phyloP scores from a whole-genome alignment of 139 green algal genomes.

The Chlamydomonas sp. region DNA sequence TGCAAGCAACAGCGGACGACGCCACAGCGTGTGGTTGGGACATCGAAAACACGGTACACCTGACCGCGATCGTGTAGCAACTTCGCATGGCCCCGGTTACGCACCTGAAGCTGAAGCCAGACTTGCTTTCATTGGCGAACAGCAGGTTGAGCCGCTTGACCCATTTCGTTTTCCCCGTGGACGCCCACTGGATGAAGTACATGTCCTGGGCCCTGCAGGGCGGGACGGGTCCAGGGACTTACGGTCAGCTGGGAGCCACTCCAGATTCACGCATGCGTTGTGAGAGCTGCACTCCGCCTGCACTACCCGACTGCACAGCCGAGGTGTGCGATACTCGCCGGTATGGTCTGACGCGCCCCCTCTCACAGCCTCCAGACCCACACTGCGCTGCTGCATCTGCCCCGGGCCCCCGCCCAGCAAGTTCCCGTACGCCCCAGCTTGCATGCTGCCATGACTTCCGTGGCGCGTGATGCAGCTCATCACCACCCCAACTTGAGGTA shows the following conservation, averaged over 20 bases:
- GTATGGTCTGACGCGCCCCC: no score
- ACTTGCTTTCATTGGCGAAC: slow-evolving; percentile 65
- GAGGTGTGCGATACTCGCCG: no score
- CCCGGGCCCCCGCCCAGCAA: no score
- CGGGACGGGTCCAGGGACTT: no score
- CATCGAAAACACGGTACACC: no score
- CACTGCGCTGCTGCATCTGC: no score
- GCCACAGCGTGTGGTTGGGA: neutral
- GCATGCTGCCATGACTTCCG: no score
- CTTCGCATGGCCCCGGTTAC: neutral
- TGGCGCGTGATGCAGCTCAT: no score
- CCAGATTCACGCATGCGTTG: neutral
- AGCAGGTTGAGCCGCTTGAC: slow-evolving; percentile 81
- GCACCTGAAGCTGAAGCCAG: slow-evolving; percentile 58
- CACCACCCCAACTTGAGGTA: no score
- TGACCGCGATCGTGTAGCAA: neutral
- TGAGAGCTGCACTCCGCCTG: neutral
- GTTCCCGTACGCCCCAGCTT: no score
- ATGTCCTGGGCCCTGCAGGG: slow-evolving; percentile 52
- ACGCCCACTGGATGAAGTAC: slow-evolving; percentile 68
- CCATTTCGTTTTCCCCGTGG: slow-evolving; percentile 65
- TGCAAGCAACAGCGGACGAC: neutral
- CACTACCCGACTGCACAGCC: no score
- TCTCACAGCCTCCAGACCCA: no score
- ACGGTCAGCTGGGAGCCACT: neutral